phyloP scores from a whole-genome alignment of 306 rosid genomes.

The Aeschynomene evenia region DNA sequence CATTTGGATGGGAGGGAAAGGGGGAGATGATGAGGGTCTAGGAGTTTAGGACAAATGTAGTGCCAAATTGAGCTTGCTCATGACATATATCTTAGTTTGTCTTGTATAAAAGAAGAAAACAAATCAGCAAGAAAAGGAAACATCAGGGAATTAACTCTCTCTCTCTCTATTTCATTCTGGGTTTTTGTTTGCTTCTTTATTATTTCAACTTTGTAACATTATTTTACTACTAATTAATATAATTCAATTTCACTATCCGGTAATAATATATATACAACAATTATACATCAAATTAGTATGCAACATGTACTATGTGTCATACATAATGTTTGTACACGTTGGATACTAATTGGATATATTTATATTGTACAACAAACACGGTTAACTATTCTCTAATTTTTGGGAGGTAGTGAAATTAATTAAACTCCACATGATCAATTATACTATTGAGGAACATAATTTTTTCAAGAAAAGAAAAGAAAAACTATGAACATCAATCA shows the following conservation, averaged over 20 bases:
- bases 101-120: slow-evolving; percentile 47
- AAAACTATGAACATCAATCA: slow-evolving; percentile 20
- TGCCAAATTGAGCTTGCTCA: slow-evolving; percentile 36
- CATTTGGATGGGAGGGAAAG: neutral
- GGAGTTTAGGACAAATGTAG: slow-evolving; percentile 26
- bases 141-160: slow-evolving; percentile 38
- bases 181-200: slow-evolving; percentile 34
- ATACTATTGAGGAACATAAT: neutral
- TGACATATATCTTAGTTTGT: slow-evolving; percentile 35
- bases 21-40: neutral
- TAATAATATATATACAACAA: too few species aligned
- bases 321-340: too few species aligned
- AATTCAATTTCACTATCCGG: too few species aligned
- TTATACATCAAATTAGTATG: too few species aligned
- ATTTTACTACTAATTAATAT: too few species aligned
- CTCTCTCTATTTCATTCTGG: slow-evolving; percentile 34
- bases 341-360: too few species aligned
- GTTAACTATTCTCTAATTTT: slow-evolving; percentile 15
- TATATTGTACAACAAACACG: too few species aligned
- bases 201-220: slow-evolving; percentile 19
- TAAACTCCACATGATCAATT: slow-evolving; percentile 23
- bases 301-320: too few species aligned
- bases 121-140: slow-evolving; percentile 42
- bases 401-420: too few species aligned
- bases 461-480: neutral